phyloP scores from a whole-genome alignment of 352 stramenopile genomes.

The Phytophthora crassamura region DNA sequence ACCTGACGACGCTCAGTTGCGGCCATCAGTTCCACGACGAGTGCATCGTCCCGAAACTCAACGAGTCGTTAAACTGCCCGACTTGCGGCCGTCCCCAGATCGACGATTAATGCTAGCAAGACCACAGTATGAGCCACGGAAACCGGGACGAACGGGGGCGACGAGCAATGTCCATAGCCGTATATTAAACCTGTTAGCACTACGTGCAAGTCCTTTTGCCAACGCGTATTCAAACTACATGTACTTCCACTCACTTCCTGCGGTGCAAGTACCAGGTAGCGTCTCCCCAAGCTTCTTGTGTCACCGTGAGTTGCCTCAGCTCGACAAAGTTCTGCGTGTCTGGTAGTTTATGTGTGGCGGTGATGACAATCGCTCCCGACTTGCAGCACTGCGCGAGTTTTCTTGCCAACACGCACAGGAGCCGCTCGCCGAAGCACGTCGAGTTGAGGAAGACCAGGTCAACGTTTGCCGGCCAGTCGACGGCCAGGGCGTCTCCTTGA shows the following conservation, averaged over 20 bases:
- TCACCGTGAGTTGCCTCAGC: constrained; percentile 49
- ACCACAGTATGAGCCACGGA: constrained; percentile 28
- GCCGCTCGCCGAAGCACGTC: constrained; percentile 82
- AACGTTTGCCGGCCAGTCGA: constrained; percentile 71
- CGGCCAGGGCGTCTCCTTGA: constrained; percentile 65
- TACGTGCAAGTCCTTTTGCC: constrained; percentile 19
- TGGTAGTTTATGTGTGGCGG: constrained; percentile 58
- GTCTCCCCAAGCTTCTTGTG: constrained; percentile 64
- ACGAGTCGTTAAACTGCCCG: constrained; percentile 70
- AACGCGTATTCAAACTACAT: not conserved
- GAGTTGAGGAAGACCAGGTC: constrained; percentile 91
- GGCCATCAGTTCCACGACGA: constrained; percentile 87
- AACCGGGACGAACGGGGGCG: constrained; percentile 22
- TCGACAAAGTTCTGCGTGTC: constrained; percentile 55
- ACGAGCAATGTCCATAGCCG: constrained; percentile 33
- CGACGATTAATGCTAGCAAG: constrained; percentile 22
- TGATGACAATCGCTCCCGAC: constrained; percentile 64
- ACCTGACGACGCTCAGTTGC: constrained; percentile 75
- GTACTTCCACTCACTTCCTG: constrained; percentile 37
- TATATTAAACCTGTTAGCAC: constrained; percentile 42
- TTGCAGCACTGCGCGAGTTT: constrained; percentile 61
- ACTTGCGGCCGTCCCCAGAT: constrained; percentile 55
- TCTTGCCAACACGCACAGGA: constrained; percentile 66
- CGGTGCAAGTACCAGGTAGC: constrained; percentile 67
- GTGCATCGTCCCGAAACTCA: constrained; percentile 82